phyloP scores from a whole-genome alignment of 78 protist genomes.

The Pigoraptor vietnamica region DNA sequence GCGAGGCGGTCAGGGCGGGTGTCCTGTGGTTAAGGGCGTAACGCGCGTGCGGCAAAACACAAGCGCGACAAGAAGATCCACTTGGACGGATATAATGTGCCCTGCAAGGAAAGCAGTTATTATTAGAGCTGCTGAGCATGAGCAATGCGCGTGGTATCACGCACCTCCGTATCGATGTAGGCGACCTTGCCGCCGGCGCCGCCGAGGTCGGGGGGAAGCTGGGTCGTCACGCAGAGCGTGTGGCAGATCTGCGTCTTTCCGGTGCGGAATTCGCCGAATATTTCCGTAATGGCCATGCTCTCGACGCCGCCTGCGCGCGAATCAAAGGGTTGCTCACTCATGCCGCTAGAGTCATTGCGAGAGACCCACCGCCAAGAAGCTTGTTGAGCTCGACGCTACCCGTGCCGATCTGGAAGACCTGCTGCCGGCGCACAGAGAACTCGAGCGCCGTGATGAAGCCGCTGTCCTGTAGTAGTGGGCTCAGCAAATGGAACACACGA shows the following conservation, averaged over 20 bases:
- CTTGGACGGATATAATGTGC: neutral
- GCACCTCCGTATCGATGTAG: conserved; percentile 98
- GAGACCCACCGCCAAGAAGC: conserved; percentile 44
- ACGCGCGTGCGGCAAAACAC: no score
- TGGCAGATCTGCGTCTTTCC: conserved; percentile 96
- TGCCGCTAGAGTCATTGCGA: neutral
- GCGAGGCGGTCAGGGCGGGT: conserved; percentile 95
- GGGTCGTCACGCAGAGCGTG: conserved; percentile 54
- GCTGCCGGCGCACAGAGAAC: conserved; percentile 9
- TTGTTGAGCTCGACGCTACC: conserved; percentile 88
- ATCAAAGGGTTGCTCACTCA: conserved; percentile 9
- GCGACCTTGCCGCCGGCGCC: conserved; percentile 97
- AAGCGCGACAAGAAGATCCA: neutral
- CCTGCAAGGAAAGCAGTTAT: neutral
- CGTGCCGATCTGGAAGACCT: conserved; percentile 76
- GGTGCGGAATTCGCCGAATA: conserved; percentile 94
- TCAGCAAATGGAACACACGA: neutral
- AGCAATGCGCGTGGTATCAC: conserved; percentile 8
- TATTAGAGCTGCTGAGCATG: neutral
- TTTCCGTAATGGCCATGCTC: conserved; percentile 96
- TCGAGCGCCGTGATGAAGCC: conserved; percentile 45
- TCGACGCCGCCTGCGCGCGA: conserved; percentile 88
- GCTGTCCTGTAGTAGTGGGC: neutral
- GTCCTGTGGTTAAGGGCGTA: neutral
- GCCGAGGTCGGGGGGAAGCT: conserved; percentile 56